Conservation (phyloP, 306 rosid species). For the Spatholobus suberectus region DNA sequence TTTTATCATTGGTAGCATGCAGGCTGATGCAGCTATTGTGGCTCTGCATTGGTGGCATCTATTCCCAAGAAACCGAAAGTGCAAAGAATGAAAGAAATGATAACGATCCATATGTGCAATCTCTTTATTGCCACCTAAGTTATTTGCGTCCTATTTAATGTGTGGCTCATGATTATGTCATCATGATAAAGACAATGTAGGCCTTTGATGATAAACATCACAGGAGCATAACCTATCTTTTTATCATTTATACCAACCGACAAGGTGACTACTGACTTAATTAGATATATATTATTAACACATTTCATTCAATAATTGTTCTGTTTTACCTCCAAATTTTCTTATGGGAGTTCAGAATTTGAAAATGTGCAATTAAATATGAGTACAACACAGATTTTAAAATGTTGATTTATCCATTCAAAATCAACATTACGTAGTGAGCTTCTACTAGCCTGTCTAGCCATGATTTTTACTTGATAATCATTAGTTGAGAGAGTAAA, state of each 20-base stretch:
- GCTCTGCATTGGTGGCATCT: background rate
- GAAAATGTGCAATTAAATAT: no score
- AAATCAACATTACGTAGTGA: no score
- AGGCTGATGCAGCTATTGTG: background rate
- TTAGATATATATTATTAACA: background rate
- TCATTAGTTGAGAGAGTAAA: no score
- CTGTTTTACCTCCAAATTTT: background rate
- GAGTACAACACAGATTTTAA: no score
- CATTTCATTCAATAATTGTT: background rate
- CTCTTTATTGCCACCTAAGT: background rate
- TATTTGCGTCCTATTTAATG: background rate
- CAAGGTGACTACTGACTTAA: background rate
- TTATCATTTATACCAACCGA: background rate
- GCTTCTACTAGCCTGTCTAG: no score
- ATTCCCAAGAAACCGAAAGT: slow-evolving; percentile 5
- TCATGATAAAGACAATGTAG: slow-evolving; percentile 3
- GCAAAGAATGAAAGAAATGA: background rate
- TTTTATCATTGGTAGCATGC: background rate
- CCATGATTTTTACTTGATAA: no score
- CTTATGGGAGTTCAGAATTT: background rate
- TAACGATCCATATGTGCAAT: background rate
- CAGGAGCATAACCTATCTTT: background rate
- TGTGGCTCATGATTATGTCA: background rate
- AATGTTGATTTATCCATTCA: no score
- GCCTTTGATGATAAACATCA: background rate